Evolutionary conservation across 176 grass and related monocot species (phyloP), one percentile per base, ranked within the genome.

Genomic region (Neostapfia colusana): DNA sequence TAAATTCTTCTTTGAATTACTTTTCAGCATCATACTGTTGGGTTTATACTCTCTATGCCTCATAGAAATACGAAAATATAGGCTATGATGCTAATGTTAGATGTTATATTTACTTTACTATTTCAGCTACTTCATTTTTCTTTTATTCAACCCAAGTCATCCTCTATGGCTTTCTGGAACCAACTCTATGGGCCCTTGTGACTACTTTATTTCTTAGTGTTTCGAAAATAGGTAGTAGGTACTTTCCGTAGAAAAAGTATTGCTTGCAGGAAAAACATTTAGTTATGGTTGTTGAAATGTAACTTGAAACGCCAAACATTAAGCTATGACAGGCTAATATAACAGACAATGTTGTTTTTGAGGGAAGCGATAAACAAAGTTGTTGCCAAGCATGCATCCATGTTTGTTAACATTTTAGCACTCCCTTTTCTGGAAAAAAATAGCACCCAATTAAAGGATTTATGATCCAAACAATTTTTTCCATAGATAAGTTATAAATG

Each of bases 251-350:
- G 55, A 55, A 18, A 80, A 24, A 56, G 11, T 60, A 17, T 5
- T 70, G 34, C 23, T 16, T 34, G 65, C 57, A 60, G 31, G 0
- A 42, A 46, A 71, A 70, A 44, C 8, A 20, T 50, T 72, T 59
- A 2, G 10, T 63, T 73, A 50, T 81, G 34, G 17, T 65, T 41
- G 34, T 41, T 72, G 46, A 17, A 59, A 18, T 43, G 72, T 60
- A 44, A 74, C 55, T 74, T 40, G 24, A 60, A 74, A 44, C 54
- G 59, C 37, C 53, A 59, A 27, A 75, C 56, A 34, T 62, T 44
- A 23, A 9, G 21, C 13, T 24, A 42, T 67, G n/a, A 56, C 10
- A 37, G 9, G 1, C 34, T 39, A 8, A 8, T 8, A 63, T 17
- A 40, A 56, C 2, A 23, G 24, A 56, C 53, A 23, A 3, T 56